Percentiles rank a stretch among this genome's conserved stretches.
Conservation (phyloP, 2,329 filamentous ascomycete genomes). For the Colletotrichum tofieldiae region DNA sequence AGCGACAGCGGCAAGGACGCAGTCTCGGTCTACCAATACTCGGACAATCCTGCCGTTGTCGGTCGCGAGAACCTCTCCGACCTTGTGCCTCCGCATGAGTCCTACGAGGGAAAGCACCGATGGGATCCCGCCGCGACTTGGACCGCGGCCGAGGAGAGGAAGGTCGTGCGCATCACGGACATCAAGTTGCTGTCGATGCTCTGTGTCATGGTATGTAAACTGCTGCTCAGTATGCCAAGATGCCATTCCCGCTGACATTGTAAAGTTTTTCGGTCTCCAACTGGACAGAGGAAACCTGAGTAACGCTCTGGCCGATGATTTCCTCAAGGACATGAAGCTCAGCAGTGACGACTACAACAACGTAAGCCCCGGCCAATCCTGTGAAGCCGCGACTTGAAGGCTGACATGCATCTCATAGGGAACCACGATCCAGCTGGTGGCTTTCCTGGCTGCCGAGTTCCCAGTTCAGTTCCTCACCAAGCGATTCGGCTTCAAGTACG, state of each 20-base stretch:
- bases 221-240: background rate
- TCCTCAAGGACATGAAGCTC: conserved; percentile 68
- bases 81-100: conserved; percentile 60
- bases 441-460: conserved; percentile 71
- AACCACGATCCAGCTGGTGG: conserved; percentile 69
- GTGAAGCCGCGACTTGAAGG: too few species aligned
- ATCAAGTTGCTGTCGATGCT: conserved; percentile 60
- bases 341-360: conserved; percentile 71
- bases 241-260: background rate
- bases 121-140: conserved; percentile 72
- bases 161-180: conserved; percentile 67
- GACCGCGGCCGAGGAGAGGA: conserved; percentile 70
- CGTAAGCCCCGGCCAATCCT: conserved; percentile 44
- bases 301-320: conserved; percentile 74
- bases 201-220: conserved; percentile 56
- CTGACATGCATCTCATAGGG: conserved; percentile 51
- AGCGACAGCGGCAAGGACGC: conserved; percentile 45
- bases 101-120: conserved; percentile 72
- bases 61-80: conserved; percentile 57
- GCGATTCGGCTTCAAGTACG: conserved; percentile 56
- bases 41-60: conserved; percentile 50
- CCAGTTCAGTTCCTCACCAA: conserved; percentile 76
- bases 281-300: conserved; percentile 75
- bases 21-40: conserved; percentile 45
- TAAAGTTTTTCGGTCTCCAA: conserved; percentile 73